These are phyloP conservation scores for Pichia sp. DNA, from an alignment of 1,139 yeast species.

Conservation along the genomic window DNA sequence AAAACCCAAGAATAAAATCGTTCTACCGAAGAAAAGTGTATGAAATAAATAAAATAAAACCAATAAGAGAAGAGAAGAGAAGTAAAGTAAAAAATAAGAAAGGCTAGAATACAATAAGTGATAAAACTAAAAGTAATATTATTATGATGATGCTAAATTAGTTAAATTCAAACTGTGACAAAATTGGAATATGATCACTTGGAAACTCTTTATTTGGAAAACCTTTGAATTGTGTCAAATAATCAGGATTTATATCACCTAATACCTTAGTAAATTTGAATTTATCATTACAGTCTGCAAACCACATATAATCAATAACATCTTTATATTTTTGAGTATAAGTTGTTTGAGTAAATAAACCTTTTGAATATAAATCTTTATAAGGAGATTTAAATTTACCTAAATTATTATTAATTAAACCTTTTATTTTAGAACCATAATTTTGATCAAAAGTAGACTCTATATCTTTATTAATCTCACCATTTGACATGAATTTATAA, in stretches of 20 bases:
- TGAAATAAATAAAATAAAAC: too few species aligned
- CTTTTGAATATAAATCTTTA: slow-evolving; percentile 20
- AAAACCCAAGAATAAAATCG: too few species aligned
- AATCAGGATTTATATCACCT: slow-evolving; percentile 27
- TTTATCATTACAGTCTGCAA: slow-evolving; percentile 32
- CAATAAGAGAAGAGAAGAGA: too few species aligned
- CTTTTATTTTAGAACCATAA: slow-evolving; percentile 21
- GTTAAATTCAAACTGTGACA: slow-evolving; percentile 25
- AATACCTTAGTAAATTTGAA: slow-evolving; percentile 30
- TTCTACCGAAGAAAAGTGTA: too few species aligned
- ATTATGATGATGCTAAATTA: too few species aligned
- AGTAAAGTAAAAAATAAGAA: too few species aligned
- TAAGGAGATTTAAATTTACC: slow-evolving; percentile 27
- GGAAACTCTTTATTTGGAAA: slow-evolving; percentile 41
- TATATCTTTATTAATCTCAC: slow-evolving; percentile 15
- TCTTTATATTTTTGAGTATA: slow-evolving; percentile 45
- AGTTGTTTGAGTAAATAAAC: slow-evolving; percentile 40
- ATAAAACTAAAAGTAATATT: too few species aligned
- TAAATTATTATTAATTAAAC: slow-evolving; percentile 25
- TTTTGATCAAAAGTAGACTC: slow-evolving; percentile 12
- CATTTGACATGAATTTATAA: slow-evolving; percentile 39
- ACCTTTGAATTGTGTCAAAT: slow-evolving; percentile 26
- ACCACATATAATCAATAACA: slow-evolving; percentile 57
- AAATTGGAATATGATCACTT: slow-evolving; percentile 39
- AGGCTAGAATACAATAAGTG: too few species aligned